Base-by-base conservation (phyloP, 495 filamentous ascomycete species). In the Clavariopsis aquatica region DNA sequence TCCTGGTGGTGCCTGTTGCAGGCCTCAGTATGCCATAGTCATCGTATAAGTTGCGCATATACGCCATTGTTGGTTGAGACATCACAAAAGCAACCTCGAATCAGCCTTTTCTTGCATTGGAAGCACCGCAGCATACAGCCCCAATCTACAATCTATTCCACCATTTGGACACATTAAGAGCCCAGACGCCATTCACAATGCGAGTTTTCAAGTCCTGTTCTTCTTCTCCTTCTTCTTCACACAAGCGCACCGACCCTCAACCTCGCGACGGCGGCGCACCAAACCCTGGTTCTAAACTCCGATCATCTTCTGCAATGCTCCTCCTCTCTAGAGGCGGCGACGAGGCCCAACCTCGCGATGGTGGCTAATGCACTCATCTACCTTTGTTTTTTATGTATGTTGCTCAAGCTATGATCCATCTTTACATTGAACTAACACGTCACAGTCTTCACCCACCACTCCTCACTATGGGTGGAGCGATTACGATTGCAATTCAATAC, bases 221-320 rank as follows among this genome's bases (percentile, higher is more conserved):
- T 23, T 12, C 22, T n/a, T n/a, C n/a, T 31, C 45, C 53, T 1
- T 54, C 34, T 45, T n/a, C 23, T 23, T 12, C 22, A 9, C 53
- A 47, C 45, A 8, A 17, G 41, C 10, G 22, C 47, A n/a, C 38
- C 15, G 55, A 57, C 28, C 61, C 55, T n/a, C 52, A 65, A 28
- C 67, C 67, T 13, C 20, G 64, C 13, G 58, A 64, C 53, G 68
- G 68, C 1, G 64, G 68, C 2, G 59, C 58, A 26, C 68, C 58
- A 0, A 56, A 62, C 52, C 53, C 49, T 20, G 49, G 60, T 5
- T 17, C 17, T 38, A 19, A 23, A 53, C 23, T 23, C 23, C 10
- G 26, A 57, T 15, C 62, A n/a, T 36, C 61, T 22, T 29, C 56
- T n/a, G 27, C 7, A 10, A 58, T 62, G 59, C 27, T 13, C 19